These are phyloP conservation scores for Diaporthe batatas DNA, from an alignment of 2,329 filamentous ascomycete genomes.

Conservation along the genomic window DNA sequence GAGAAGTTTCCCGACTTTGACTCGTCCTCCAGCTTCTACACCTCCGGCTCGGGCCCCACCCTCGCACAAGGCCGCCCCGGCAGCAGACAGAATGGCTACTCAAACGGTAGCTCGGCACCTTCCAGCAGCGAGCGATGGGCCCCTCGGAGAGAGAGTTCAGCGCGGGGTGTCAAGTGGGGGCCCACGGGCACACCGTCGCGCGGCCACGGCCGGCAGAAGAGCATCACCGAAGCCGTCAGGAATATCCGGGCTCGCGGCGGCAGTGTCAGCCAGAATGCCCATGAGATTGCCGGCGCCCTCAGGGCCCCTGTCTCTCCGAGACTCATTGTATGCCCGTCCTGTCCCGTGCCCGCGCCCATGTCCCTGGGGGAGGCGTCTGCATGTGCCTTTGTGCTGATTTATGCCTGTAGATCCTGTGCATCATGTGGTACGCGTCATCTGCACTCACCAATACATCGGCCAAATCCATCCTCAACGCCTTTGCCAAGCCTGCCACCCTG, in stretches of 20 bases:
- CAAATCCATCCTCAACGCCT: slow-evolving; percentile 93
- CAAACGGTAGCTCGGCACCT: slow-evolving; percentile 46
- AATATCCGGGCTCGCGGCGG: slow-evolving; percentile 84
- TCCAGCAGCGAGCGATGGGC: slow-evolving; percentile 70
- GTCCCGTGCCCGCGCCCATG: neutral
- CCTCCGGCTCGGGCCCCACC: slow-evolving; percentile 3
- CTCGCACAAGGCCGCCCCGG: slow-evolving; percentile 17
- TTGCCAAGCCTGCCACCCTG: slow-evolving; percentile 90
- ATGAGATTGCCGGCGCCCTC: slow-evolving; percentile 91
- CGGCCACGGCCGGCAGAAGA: slow-evolving; percentile 82
- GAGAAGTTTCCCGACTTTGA: slow-evolving; percentile 73
- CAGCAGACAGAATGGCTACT: slow-evolving; percentile 48
- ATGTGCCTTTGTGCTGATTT: slow-evolving; percentile 47
- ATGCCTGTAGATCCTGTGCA: slow-evolving; percentile 77
- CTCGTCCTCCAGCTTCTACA: slow-evolving; percentile 42
- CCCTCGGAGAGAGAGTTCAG: slow-evolving; percentile 65
- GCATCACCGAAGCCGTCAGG: slow-evolving; percentile 87
- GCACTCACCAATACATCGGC: slow-evolving; percentile 98
- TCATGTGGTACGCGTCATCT: slow-evolving; percentile 95
- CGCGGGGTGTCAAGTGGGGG: slow-evolving; percentile 49
- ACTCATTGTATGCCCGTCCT: slow-evolving; percentile 77
- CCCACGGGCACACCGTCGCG: slow-evolving; percentile 43
- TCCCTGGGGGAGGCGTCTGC: slow-evolving; percentile 12
- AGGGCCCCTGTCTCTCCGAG: slow-evolving; percentile 90
- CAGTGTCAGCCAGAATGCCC: slow-evolving; percentile 92